Conservation (phyloP, 352 stramenopile species). For the Globisporangium heterothallicum region DNA sequence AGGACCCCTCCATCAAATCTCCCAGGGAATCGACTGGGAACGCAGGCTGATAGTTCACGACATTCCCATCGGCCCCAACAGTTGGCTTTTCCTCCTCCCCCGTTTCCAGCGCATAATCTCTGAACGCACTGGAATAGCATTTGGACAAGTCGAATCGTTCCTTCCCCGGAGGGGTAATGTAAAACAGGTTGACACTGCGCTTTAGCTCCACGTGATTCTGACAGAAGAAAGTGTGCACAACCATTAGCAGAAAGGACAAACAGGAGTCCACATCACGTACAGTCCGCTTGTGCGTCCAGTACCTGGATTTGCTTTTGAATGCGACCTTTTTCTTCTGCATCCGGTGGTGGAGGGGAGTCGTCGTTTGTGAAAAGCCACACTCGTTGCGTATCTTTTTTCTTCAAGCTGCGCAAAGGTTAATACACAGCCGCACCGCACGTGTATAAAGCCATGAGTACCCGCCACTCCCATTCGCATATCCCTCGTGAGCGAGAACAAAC, state of each 20-base stretch:
- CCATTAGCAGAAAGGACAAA: neutral
- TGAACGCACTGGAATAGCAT: conserved; percentile 69
- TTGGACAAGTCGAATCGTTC: conserved; percentile 43
- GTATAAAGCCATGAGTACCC: neutral
- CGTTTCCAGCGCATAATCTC: conserved; percentile 39
- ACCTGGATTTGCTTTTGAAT: conserved; percentile 78
- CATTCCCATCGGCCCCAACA: conserved; percentile 7
- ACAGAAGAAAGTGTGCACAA: neutral
- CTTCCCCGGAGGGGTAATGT: conserved; percentile 56
- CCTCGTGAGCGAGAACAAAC: neutral
- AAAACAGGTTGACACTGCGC: conserved; percentile 71
- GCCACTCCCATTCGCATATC: neutral
- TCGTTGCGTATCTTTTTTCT: conserved; percentile 82
- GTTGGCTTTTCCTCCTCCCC: conserved; percentile 21
- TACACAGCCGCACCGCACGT: neutral
- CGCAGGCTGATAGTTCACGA: conserved; percentile 43
- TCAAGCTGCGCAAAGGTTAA: conserved; percentile 35
- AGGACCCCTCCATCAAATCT: conserved; percentile 67
- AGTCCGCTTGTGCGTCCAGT: neutral
- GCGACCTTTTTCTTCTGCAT: conserved; percentile 51
- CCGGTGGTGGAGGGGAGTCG: conserved; percentile 39
- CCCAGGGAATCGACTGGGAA: conserved; percentile 72
- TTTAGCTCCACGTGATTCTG: conserved; percentile 79
- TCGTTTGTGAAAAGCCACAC: conserved; percentile 87
- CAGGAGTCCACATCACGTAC: neutral